Conservation (phyloP, 768 basidiomycete genomes). For the Pulveroboletus sp. region DNA sequence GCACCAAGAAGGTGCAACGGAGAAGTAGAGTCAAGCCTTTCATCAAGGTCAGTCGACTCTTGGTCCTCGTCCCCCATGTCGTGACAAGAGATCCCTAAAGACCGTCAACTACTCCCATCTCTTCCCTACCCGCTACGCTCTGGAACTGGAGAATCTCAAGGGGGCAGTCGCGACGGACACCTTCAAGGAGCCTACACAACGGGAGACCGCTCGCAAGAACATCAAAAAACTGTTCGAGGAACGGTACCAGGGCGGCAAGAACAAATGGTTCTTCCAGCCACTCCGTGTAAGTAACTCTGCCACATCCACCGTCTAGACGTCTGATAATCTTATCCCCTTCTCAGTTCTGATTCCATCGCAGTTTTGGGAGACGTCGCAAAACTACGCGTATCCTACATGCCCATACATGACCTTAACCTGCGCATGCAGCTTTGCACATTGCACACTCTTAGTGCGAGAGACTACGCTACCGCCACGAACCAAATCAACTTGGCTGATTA, state of each 20-base stretch:
- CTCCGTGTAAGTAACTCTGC: constrained; percentile 55
- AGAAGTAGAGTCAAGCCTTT: constrained; percentile 99
- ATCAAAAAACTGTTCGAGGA: constrained; percentile 98
- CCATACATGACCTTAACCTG: constrained; percentile 22
- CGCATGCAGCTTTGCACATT: constrained; percentile 13
- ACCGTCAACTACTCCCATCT: constrained; percentile 97
- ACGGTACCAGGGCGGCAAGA: constrained; percentile 88
- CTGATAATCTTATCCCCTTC: constrained; percentile 3
- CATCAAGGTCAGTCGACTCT: constrained; percentile 73
- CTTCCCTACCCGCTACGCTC: constrained; percentile 97
- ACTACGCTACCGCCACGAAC: no score
- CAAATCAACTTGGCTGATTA: not conserved
- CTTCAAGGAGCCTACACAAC: constrained; percentile 96
- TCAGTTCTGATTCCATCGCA: constrained; percentile 34
- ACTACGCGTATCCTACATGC: constrained; percentile 37
- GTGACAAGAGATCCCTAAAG: constrained; percentile 35
- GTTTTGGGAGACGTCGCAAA: constrained; percentile 27
- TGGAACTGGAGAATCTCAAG: constrained; percentile 95
- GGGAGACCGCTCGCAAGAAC: constrained; percentile 91
- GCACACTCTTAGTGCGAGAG: not conserved
- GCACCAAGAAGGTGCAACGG: constrained; percentile 87
- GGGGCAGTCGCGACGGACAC: constrained; percentile 78
- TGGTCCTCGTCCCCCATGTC: not conserved
- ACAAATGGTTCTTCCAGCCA: constrained; percentile 95
- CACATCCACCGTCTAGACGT: not conserved